These are phyloP conservation scores for Neurospora sp. DNA, from an alignment of 495 filamentous ascomycete species.

Conservation along the genomic window DNA sequence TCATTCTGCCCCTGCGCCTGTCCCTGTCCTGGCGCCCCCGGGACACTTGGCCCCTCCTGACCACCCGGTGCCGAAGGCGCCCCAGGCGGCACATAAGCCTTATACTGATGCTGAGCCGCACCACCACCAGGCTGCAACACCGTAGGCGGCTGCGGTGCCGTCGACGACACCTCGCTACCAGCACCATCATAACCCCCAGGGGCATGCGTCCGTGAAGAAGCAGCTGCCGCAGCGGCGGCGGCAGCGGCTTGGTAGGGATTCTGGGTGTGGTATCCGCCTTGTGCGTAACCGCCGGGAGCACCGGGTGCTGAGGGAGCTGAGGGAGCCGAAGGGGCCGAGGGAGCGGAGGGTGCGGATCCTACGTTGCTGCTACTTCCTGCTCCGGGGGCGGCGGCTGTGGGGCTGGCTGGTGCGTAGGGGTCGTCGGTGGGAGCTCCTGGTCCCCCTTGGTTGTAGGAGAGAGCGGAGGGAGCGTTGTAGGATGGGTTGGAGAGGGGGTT, in stretches of 20 bases:
- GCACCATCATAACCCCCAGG: not conserved
- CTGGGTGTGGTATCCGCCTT: conserved; percentile 3
- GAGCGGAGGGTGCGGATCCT: conserved; percentile 16
- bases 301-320: not conserved
- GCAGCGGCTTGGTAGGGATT: conserved; percentile 15
- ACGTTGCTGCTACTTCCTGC: conserved; percentile 5
- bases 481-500: conserved; percentile 11
- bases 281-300: conserved; percentile 10
- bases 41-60: conserved; percentile 9
- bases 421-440: conserved; percentile 47
- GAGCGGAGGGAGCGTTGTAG: conserved; percentile 6
- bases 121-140: not conserved
- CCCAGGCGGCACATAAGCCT: conserved; percentile 25
- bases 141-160: not conserved
- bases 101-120: conserved; percentile 22
- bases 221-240: conserved; percentile 32
- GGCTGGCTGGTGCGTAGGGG: conserved; percentile 29
- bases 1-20: not conserved
- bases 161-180: not conserved
- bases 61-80: not conserved
- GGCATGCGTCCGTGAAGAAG: not conserved
- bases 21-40: not conserved
- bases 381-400: conserved; percentile 16
- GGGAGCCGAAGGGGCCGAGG: conserved; percentile 1
- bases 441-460: conserved; percentile 48